Evolutionary conservation across 179 eudicot species (phyloP).

Genomic region (Corrigiola litoralis): DNA sequence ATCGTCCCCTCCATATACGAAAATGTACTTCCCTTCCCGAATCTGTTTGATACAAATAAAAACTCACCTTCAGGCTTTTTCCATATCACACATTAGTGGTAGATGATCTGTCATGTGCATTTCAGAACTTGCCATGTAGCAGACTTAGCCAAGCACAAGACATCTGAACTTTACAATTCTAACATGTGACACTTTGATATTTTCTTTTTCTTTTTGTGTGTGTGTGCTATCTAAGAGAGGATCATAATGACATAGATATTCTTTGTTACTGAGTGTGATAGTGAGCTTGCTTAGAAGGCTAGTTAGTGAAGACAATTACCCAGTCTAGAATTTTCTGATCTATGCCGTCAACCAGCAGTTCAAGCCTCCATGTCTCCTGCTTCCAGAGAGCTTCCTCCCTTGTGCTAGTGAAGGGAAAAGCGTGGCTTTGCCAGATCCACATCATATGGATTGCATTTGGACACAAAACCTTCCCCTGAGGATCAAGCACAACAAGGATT

Average conservation of each 20-base stretch:
- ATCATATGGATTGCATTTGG: slow-evolving; percentile 70
- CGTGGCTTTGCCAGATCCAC: slow-evolving; percentile 67
- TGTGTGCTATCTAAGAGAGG: too few species aligned
- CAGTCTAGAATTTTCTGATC: slow-evolving; percentile 41
- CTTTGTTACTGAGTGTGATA: neutral
- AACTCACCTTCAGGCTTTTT: too few species aligned
- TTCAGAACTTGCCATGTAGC: too few species aligned
- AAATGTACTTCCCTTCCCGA: slow-evolving; percentile 49
- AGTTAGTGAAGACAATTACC: slow-evolving; percentile 26
- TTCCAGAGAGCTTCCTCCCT: slow-evolving; percentile 50
- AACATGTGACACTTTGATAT: too few species aligned
- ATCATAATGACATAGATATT: too few species aligned
- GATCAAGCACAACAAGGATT: slow-evolving; percentile 62
- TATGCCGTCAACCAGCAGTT: slow-evolving; percentile 46
- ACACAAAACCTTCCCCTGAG: slow-evolving; percentile 52
- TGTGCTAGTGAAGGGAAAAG: slow-evolving; percentile 54
- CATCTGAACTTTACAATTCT: too few species aligned
- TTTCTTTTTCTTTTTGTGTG: too few species aligned
- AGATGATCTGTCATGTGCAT: too few species aligned
- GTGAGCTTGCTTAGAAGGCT: neutral
- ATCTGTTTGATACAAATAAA: slow-evolving; percentile 35
- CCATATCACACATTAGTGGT: too few species aligned
- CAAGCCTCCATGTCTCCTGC: slow-evolving; percentile 52
- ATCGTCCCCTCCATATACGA: slow-evolving; percentile 67
- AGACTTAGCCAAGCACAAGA: too few species aligned